Evolutionary conservation across 2,329 filamentous ascomycete species (phyloP), one percentile per base, ranked within the genome.

Genomic region (Aaosphaeria arxii): DNA sequence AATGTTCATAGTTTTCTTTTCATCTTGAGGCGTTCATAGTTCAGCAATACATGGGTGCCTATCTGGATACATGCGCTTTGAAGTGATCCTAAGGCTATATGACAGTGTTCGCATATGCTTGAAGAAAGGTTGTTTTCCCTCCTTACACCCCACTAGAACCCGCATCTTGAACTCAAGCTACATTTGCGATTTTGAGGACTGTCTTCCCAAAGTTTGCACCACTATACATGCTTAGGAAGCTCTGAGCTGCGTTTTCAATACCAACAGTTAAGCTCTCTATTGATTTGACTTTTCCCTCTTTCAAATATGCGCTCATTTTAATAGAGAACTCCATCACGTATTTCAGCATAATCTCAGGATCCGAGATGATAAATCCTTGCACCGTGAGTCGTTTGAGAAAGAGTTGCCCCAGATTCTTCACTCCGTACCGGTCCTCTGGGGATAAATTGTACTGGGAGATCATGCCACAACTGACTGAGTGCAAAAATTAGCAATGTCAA

Each of bases 131-230:
- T 2, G 17, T 24, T 3, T 3, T 24, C 3, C 17, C 17, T 24
- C 17, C 17, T 24, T 24, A 2, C 17, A 2, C 17, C 17, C 17
- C 17, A 24, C 17, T 24, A 24, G 17, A 24, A 24, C 17, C 2
- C 17, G 17, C 3, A 3, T 24, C 17, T 24, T 24, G 17, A 24
- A 24, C 2, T 45, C 32, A 45, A 7, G 53, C 48, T n/a, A 55
- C 17, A 40, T 53, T 46, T n/a, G 57, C 55, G 42, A 84, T 78
- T 74, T 88, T 86, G 56, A 91, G 62, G 17, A 91, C 80, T 13
- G 88, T 86, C 79, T 94, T 94, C 60, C 89, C 89, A 70, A 89
- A 87, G 75, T 92, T 92, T 70, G 86, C 80, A 44, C 89, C 89
- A 58, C 80, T 67, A 51, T 91, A 77, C 73, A 92, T 82, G 11